These are phyloP conservation scores for Podila horticola DNA, from an alignment of 192 early-diverging fungal species.

Conservation along the genomic window DNA sequence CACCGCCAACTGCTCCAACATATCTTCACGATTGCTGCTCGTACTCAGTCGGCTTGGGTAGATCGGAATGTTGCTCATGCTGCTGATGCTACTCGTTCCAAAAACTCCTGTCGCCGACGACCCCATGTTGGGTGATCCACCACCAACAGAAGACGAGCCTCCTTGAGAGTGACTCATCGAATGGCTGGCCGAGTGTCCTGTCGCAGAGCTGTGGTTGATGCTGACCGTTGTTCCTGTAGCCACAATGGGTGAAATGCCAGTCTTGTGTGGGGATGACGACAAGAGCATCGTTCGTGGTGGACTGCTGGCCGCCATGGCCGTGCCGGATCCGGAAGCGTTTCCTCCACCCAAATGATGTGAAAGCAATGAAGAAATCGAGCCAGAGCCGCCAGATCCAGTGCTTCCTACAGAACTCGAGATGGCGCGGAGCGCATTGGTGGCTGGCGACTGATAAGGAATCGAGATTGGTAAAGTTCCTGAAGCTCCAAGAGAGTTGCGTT, in stretches of 20 bases:
- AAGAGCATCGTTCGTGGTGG: slow-evolving; percentile 41
- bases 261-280: slow-evolving; percentile 41
- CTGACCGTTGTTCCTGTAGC: slow-evolving; percentile 45
- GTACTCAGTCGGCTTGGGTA: slow-evolving; percentile 44
- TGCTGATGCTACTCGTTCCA: slow-evolving; percentile 24
- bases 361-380: slow-evolving; percentile 31
- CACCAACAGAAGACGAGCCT: background rate
- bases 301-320: slow-evolving; percentile 22
- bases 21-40: slow-evolving; percentile 37
- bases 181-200: slow-evolving; percentile 1
- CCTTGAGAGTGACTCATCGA: background rate
- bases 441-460: slow-evolving; percentile 43
- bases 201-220: slow-evolving; percentile 6
- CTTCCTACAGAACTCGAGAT: slow-evolving; percentile 50
- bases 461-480: slow-evolving; percentile 29
- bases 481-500: slow-evolving; percentile 12
- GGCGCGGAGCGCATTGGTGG: slow-evolving; percentile 38
- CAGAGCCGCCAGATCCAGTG: slow-evolving; percentile 45
- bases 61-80: slow-evolving; percentile 17
- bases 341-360: slow-evolving; percentile 31
- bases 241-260: slow-evolving; percentile 28
- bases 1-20: slow-evolving; percentile 43
- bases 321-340: slow-evolving; percentile 13
- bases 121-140: slow-evolving; percentile 16
- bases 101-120: slow-evolving; percentile 7